These are phyloP conservation scores for Solanum peruvianum DNA, from an alignment of 257 asterid species.

Conservation along the genomic window DNA sequence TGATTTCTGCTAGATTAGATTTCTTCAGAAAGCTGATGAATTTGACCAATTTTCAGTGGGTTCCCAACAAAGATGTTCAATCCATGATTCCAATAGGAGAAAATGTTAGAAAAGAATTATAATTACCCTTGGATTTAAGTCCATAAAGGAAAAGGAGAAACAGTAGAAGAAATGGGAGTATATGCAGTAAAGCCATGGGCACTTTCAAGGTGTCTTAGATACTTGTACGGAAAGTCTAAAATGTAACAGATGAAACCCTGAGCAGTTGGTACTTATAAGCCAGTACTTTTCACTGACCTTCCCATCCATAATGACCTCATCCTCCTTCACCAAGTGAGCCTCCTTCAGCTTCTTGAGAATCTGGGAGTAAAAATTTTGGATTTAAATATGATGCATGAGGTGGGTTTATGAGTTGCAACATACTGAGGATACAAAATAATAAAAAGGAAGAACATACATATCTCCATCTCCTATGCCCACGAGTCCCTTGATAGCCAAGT, in stretches of 20 bases:
- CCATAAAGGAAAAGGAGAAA: background rate
- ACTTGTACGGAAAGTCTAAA: background rate
- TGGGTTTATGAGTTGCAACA: background rate
- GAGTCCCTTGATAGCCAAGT: conserved; percentile 59
- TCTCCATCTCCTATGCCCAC: conserved; percentile 90
- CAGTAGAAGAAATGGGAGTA: background rate
- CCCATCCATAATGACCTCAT: conserved; percentile 43
- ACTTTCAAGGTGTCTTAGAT: background rate
- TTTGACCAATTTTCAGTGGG: background rate
- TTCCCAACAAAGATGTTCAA: background rate
- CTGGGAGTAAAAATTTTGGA: conserved; percentile 27
- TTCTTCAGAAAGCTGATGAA: background rate
- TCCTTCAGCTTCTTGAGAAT: conserved; percentile 74
- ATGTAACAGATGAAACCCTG: background rate
- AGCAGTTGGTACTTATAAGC: background rate
- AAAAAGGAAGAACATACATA: conserved; percentile 24
- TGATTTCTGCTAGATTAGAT: background rate
- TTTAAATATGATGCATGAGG: background rate
- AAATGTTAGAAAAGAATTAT: background rate
- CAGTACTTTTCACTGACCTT: conserved; percentile 30
- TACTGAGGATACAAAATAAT: background rate
- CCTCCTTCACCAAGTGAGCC: conserved; percentile 63
- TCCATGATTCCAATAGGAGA: background rate
- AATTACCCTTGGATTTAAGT: background rate
- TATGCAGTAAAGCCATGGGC: background rate